Evolutionary conservation across 2,329 filamentous ascomycete species (phyloP).

Genomic region (Calonectria henricotiae): DNA sequence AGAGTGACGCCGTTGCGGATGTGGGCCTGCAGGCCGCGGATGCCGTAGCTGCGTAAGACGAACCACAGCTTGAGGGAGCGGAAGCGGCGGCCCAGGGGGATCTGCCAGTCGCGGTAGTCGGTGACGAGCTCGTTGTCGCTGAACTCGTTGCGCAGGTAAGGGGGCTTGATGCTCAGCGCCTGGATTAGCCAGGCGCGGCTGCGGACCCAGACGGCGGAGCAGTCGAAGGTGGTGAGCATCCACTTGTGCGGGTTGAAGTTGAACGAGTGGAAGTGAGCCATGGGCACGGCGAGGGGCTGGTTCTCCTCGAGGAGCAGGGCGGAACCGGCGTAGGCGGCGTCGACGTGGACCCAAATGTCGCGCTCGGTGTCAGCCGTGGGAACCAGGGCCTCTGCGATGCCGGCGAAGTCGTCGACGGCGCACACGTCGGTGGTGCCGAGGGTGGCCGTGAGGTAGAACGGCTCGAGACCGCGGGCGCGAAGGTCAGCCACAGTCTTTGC

Average conservation of each 20-base stretch:
- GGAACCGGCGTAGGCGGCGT: constrained; percentile 92
- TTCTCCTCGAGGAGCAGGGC: constrained; percentile 88
- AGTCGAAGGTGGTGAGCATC: constrained; percentile 94
- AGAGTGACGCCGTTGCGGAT: constrained; percentile 79
- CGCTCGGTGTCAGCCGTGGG: constrained; percentile 54
- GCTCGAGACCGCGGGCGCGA: constrained; percentile 79
- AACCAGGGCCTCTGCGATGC: constrained; percentile 72
- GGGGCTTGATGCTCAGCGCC: constrained; percentile 83
- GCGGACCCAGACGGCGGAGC: constrained; percentile 85
- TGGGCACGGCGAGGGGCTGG: constrained; percentile 76
- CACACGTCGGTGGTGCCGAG: constrained; percentile 92
- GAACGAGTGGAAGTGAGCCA: constrained; percentile 86
- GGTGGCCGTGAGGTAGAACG: constrained; percentile 89
- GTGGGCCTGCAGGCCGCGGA: constrained; percentile 82
- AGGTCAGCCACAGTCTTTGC: constrained; percentile 76
- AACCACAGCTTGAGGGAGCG: constrained; percentile 96
- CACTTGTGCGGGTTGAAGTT: constrained; percentile 99
- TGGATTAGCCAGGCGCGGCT: constrained; percentile 83
- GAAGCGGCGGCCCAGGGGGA: constrained; percentile 91
- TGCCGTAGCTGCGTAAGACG: constrained; percentile 86
- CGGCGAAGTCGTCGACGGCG: constrained; percentile 85
- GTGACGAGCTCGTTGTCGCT: constrained; percentile 89
- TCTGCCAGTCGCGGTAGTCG: constrained; percentile 98
- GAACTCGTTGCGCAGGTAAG: constrained; percentile 86
- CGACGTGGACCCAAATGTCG: constrained; percentile 91